Conservation (phyloP, 2,329 filamentous ascomycete species). For the Fusarium udum region DNA sequence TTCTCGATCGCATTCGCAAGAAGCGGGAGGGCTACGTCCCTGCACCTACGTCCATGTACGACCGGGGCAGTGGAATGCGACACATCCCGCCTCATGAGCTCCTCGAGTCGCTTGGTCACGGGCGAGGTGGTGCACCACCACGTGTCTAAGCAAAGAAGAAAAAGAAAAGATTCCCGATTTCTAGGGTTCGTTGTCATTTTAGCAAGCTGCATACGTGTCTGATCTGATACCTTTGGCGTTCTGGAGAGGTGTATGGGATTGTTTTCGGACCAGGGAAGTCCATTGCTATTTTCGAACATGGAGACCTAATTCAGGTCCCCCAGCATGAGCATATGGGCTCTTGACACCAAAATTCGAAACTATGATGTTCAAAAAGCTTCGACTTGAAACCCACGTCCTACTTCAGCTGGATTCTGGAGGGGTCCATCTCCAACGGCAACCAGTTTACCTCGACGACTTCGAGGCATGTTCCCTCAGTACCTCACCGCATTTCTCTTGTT, state of each 20-base stretch:
- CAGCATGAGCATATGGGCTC: conserved; percentile 19
- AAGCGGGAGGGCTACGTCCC: conserved; percentile 82
- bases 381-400: conserved; percentile 27
- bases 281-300: conserved; percentile 30
- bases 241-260: conserved; percentile 47
- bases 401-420: conserved; percentile 37
- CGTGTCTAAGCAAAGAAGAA: conserved; percentile 54
- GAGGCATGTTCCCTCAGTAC: conserved; percentile 15
- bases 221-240: conserved; percentile 48
- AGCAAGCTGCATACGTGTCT: conserved; percentile 44
- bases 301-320: conserved; percentile 28
- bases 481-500: conserved; percentile 22
- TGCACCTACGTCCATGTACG: conserved; percentile 74
- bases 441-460: conserved; percentile 4
- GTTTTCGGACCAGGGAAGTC: conserved; percentile 32
- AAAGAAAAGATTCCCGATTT: conserved; percentile 12
- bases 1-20: conserved; percentile 79
- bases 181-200: conserved; percentile 36
- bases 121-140: conserved; percentile 60
- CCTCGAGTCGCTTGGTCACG: conserved; percentile 62
- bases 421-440: conserved; percentile 16
- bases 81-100: conserved; percentile 70
- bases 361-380: conserved; percentile 14
- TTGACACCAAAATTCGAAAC: conserved; percentile 1
- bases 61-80: conserved; percentile 66